phyloP scores from a whole-genome alignment of 768 basidiomycete species.

The Coprinellus micaceus region DNA sequence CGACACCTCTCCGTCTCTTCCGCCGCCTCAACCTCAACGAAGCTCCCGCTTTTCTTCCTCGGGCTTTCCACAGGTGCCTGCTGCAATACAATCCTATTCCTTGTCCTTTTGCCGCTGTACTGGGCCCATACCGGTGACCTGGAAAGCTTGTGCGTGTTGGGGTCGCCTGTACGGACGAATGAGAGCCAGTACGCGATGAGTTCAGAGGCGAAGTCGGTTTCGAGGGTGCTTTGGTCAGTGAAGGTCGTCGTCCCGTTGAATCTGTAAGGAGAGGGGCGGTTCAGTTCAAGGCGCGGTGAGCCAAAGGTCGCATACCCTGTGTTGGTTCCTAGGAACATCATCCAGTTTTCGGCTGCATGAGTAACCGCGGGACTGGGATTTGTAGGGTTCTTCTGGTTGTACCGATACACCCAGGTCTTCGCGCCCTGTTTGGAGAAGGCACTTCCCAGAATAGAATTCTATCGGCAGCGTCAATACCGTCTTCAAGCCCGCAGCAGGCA shows the following conservation, averaged over 20 bases:
- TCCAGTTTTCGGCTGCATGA: slow-evolving; percentile 64
- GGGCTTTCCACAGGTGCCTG: slow-evolving; percentile 32
- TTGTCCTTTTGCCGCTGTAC: slow-evolving; percentile 28
- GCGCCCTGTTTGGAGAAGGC: slow-evolving; percentile 32
- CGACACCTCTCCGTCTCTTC: slow-evolving; percentile 36
- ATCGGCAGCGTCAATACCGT: neutral
- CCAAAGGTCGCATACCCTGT: slow-evolving; percentile 43
- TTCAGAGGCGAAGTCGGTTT: slow-evolving; percentile 53
- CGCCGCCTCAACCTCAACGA: slow-evolving; percentile 35
- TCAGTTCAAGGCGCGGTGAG: neutral
- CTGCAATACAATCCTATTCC: slow-evolving; percentile 44
- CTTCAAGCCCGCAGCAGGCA: neutral
- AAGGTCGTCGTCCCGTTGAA: slow-evolving; percentile 53
- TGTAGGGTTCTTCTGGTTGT: slow-evolving; percentile 54
- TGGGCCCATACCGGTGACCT: slow-evolving; percentile 49
- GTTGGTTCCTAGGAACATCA: slow-evolving; percentile 61
- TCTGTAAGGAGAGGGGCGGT: slow-evolving; percentile 21
- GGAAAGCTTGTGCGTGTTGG: slow-evolving; percentile 51
- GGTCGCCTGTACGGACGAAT: slow-evolving; percentile 55
- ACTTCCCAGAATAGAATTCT: slow-evolving; percentile 46
- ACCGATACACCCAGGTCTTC: slow-evolving; percentile 52
- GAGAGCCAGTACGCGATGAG: slow-evolving; percentile 66
- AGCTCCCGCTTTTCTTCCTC: slow-evolving; percentile 34
- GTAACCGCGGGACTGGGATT: slow-evolving; percentile 29
- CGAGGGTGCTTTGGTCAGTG: slow-evolving; percentile 39